Evolutionary conservation across 2,329 filamentous ascomycete genomes (phyloP), one percentile per base, ranked within the genome.

Genomic region (Myriosclerotinia curreyana): DNA sequence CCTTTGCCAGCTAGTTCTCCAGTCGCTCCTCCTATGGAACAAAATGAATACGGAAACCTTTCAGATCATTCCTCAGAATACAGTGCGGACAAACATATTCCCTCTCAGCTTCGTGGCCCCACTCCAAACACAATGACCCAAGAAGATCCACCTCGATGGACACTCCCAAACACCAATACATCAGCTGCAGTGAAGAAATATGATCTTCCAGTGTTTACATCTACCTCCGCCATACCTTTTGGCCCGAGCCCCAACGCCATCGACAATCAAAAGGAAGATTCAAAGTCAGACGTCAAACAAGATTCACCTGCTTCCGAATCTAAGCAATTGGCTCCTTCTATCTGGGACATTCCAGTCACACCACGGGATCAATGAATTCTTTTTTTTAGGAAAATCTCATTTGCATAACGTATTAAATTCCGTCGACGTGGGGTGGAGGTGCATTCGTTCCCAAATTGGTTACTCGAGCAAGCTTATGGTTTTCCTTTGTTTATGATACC

Each of bases 101-200:
- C 78, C 0, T 85, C 85, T 66, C 81, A 85, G 65, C 82, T 83
- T 0, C 79, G 83, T n/a, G 83, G 83, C 0, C 80, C 82, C 1
- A 66, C 75, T 0, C 77, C 82, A 0, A 71, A 74, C 5, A 60
- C 78, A 0, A 66, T 79, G 20, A 69, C 74, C 8, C 75, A 74
- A 40, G 72, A 76, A 38, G 78, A 79, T 66, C 74, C 77, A 9
- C 73, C 84, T 60, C 78, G 78, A 60, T 85, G 82, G 82, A 75
- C 84, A 31, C 80, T 81, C 17, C 81, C 82, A 5, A 83, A 82
- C 64, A 75, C 69, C 1, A 60, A 64, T 2, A 72, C 71, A 17
- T 66, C 70, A 2, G 56, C 65, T 8, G 68, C 67, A 5, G 70
- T 69, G 64, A 74, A 72, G 65, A 65, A 64, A 65, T 65, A 28